Evolutionary conservation across 129 eudicot genomes (phyloP), one percentile per base, ranked within the genome.

Genomic region (Chrysanthemum lavandulifolium): DNA sequence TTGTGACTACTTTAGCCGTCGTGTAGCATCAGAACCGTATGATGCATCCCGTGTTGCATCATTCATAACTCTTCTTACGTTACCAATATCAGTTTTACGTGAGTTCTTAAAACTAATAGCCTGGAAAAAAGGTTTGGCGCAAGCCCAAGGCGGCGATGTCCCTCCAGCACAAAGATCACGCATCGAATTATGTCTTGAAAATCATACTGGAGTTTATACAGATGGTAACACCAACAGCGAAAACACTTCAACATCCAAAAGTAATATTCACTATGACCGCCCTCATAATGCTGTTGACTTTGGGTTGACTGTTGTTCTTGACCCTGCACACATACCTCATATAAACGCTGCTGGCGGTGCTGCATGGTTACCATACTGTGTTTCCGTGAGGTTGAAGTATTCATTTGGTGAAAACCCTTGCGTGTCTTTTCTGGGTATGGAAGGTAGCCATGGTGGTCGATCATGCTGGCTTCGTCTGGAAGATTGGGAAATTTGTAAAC

Each of bases 31-130:
- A n/a, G 99, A 94, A 84, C 99, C 99, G 1, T 94, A 94, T 27
- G 99, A 94, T 79, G 99, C 96, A 27, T 94, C 97, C 23, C 97
- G 99, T 70, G 99, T 94, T 31, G 99, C 99, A 40, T 94, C 99
- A 23, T 94, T 94, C 83, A 94, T 94, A 63, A 94, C 99, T 13
- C 96, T 94, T 53, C 84, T 94, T 13, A 94, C 99, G 14, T 73
- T 94, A 75, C 99, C 99, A 12, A 94, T 94, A 31, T 90, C 97
- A 0, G 99, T 90, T 6, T 71, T 94, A 73, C 74, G 91, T 61
- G 99, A 94, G 55, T 94, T 94, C 76, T 73, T 94, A 75, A 94
- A 94, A 75, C 85, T 94, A 47, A 94, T 94, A 62, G 89, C 99
- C 1, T 94, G 99, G 99, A 94, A 94, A 75, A 94, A 94, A 80